Evolutionary conservation across 1,284 basidiomycete species (phyloP).

Genomic region (Cryptococcus deneoformans): DNA sequence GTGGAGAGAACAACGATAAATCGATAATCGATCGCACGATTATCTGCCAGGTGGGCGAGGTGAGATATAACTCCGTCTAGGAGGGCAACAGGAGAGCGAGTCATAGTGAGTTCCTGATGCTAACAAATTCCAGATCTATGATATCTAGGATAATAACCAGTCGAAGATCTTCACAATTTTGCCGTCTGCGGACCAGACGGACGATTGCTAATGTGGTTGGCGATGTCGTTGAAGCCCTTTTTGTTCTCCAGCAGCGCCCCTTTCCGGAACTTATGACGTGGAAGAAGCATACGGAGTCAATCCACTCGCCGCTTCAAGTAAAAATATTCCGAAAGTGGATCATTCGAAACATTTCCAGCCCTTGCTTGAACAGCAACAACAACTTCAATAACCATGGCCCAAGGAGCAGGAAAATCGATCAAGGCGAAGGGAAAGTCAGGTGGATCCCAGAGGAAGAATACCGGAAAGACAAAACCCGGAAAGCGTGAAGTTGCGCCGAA

Average conservation of each 20-base stretch:
- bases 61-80: slow-evolving; percentile 26
- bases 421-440: slow-evolving; percentile 27
- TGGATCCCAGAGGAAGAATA: slow-evolving; percentile 40
- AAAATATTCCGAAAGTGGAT: no score
- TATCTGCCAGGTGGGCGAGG: slow-evolving; percentile 33
- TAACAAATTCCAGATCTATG: neutral
- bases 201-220: no score
- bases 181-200: no score
- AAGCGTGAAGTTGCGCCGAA: slow-evolving; percentile 43
- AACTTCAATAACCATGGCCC: slow-evolving; percentile 32
- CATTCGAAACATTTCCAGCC: no score
- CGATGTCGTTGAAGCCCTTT: no score
- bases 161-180: no score
- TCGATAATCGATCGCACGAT: slow-evolving; percentile 33
- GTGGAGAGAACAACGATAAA: slow-evolving; percentile 22
- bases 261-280: no score
- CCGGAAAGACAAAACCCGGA: slow-evolving; percentile 34
- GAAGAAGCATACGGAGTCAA: no score
- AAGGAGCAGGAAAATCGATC: slow-evolving; percentile 38
- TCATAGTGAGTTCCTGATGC: neutral
- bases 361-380: no score
- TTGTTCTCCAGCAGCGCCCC: no score
- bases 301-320: no score
- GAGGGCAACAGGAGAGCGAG: slow-evolving; percentile 17
- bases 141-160: no score